phyloP scores from a whole-genome alignment of 305 asterid genomes.

The Striga hermonthica region DNA sequence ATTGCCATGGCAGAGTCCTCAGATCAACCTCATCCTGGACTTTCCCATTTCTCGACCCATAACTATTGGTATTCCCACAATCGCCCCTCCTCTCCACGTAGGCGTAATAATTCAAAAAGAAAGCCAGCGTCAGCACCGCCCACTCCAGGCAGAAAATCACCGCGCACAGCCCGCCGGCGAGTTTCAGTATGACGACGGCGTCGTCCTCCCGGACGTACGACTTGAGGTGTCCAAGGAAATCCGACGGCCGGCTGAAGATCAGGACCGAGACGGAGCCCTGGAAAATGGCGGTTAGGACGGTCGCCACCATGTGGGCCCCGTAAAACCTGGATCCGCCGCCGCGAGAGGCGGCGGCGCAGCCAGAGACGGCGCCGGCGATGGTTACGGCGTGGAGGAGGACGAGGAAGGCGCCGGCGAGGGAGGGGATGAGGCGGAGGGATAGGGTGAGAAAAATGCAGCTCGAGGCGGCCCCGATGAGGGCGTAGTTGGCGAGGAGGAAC shows the following conservation, averaged over 20 bases:
- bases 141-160: slow-evolving; percentile 78
- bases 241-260: slow-evolving; percentile 68
- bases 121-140: slow-evolving; percentile 82
- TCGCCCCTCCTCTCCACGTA: slow-evolving; percentile 54
- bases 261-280: slow-evolving; percentile 93
- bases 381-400: slow-evolving; percentile 84
- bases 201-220: slow-evolving; percentile 87
- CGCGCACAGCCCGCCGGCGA: slow-evolving; percentile 73
- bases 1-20: slow-evolving; percentile 96
- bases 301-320: slow-evolving; percentile 86
- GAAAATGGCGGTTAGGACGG: slow-evolving; percentile 84
- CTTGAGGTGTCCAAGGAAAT: slow-evolving; percentile 65
- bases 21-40: slow-evolving; percentile 67
- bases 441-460: slow-evolving; percentile 91
- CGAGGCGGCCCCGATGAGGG: slow-evolving; percentile 80
- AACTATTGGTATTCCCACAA: slow-evolving; percentile 22
- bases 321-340: slow-evolving; percentile 58
- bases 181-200: slow-evolving; percentile 65
- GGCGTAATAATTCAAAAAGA: slow-evolving; percentile 76
- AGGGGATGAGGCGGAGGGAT: slow-evolving; percentile 88
- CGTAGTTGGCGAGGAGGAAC: slow-evolving; percentile 67
- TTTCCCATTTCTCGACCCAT: slow-evolving; percentile 46
- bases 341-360: slow-evolving; percentile 76
- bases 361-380: slow-evolving; percentile 74
- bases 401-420: slow-evolving; percentile 65